phyloP scores from a whole-genome alignment of 306 rosid species.

The Malus domestica region ASM211411v1 NC_041790.1:725501-726000 shows the following conservation, averaged over 20 bases:
- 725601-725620: slow-evolving; percentile 25
- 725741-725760: too few relatives aligned
- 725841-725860: slow-evolving; percentile 6
- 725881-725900: slow-evolving; percentile 14
- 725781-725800: neutral
- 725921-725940: slow-evolving; percentile 7
- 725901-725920: slow-evolving; percentile 6
- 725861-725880: slow-evolving; percentile 6
- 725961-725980: neutral
- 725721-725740: neutral
- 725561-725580: slow-evolving; percentile 36
- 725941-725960: slow-evolving; percentile 14
- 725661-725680: neutral
- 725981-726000: neutral
- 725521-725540: too few relatives aligned
- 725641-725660: slow-evolving; percentile 25
- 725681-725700: neutral
- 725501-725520: too few relatives aligned
- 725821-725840: slow-evolving; percentile 3
- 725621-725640: slow-evolving; percentile 10
- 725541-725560: slow-evolving; percentile 5
- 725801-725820: slow-evolving; percentile 7
- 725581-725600: slow-evolving; percentile 33
- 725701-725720: neutral
- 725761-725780: too few relatives aligned